A percentile compares a stretch with the other conserved stretches of the same genome.
Evolutionary conservation across 1,284 basidiomycete species (phyloP).

Genomic region (Chalciporus piperatoides): DNA sequence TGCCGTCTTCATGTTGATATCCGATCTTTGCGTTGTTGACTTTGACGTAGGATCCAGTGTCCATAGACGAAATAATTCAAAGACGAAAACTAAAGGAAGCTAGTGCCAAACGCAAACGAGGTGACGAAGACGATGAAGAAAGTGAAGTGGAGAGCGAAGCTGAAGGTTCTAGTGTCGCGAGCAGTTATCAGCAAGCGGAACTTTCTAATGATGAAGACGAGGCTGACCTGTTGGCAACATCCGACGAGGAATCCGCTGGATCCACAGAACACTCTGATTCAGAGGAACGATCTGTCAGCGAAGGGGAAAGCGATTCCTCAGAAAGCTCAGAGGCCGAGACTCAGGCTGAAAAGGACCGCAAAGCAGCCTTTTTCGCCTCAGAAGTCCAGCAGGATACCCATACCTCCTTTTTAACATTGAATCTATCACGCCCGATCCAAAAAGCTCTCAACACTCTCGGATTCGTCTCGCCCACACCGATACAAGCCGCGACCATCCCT

Average conservation of each 20-base stretch:
- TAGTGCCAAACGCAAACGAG: conserved; percentile 58
- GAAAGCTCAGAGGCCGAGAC: conserved; percentile 40
- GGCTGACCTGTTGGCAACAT: conserved; percentile 45
- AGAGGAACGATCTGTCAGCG: conserved; percentile 21
- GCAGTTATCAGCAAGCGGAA: conserved; percentile 35
- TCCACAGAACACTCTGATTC: conserved; percentile 8
- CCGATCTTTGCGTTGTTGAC: conserved; percentile 12
- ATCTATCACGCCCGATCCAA: conserved; percentile 85
- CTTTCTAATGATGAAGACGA: conserved; percentile 35
- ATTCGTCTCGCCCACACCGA: conserved; percentile 89
- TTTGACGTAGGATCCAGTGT: conserved; percentile 64
- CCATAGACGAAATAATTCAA: conserved; percentile 90
- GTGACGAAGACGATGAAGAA: conserved; percentile 35
- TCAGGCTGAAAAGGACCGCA: conserved; percentile 50
- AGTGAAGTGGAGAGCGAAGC: conserved; percentile 37
- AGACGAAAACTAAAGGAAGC: conserved; percentile 49
- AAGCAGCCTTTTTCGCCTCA: conserved; percentile 82
- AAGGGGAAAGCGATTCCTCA: conserved; percentile 33
- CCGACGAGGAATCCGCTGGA: conserved; percentile 35
- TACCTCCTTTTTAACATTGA: conserved; percentile 80
- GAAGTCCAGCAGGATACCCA: conserved; percentile 49
- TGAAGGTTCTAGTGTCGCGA: conserved; percentile 33
- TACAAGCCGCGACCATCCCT: conserved; percentile 91
- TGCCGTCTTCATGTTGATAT: neutral
- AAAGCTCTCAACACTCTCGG: conserved; percentile 82